Evolutionary conservation across 371 early-diverging fungal genomes (phyloP).

Genomic region (Saksenaea vasiformis): DNA sequence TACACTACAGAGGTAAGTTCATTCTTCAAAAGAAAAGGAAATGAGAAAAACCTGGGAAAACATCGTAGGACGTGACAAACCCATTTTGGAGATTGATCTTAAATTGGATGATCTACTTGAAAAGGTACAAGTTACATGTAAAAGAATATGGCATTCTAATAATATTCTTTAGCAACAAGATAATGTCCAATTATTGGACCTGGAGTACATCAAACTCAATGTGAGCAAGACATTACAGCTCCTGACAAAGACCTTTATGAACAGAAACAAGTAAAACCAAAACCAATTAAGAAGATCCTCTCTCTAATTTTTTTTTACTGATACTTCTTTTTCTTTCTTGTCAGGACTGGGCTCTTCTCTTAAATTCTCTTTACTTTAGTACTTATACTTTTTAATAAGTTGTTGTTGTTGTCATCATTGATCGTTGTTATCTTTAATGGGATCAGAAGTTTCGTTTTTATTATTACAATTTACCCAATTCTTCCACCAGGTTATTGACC

Average conservation of each 20-base stretch:
- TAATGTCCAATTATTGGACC: slow-evolving; percentile 78
- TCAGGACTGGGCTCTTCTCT: not conserved
- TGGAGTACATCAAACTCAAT: slow-evolving; percentile 92
- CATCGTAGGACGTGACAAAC: slow-evolving; percentile 76
- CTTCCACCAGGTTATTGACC: slow-evolving; percentile 61
- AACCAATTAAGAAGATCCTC: not conserved
- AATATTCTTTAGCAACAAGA: slow-evolving; percentile 76
- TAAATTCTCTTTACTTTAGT: not conserved
- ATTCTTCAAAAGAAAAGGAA: not conserved
- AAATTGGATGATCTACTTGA: slow-evolving; percentile 93
- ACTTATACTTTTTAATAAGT: not conserved
- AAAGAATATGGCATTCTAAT: not conserved
- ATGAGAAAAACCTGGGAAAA: not conserved
- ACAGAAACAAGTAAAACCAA: slow-evolving; percentile 47
- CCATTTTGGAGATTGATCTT: slow-evolving; percentile 93
- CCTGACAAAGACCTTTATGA: slow-evolving; percentile 44
- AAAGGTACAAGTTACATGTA: slow-evolving; percentile 49
- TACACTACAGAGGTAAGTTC: slow-evolving; percentile 83
- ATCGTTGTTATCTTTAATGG: not conserved
- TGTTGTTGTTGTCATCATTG: not conserved
- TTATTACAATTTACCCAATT: slow-evolving; percentile 37
- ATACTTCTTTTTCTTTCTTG: not conserved
- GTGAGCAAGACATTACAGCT: slow-evolving; percentile 40
- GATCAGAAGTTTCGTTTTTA: slow-evolving; percentile 15
- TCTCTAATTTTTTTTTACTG: not conserved